Percentiles rank a stretch among this genome's conserved stretches.
Conservation (phyloP, 306 rosid species). For the Prunus mira region DNA sequence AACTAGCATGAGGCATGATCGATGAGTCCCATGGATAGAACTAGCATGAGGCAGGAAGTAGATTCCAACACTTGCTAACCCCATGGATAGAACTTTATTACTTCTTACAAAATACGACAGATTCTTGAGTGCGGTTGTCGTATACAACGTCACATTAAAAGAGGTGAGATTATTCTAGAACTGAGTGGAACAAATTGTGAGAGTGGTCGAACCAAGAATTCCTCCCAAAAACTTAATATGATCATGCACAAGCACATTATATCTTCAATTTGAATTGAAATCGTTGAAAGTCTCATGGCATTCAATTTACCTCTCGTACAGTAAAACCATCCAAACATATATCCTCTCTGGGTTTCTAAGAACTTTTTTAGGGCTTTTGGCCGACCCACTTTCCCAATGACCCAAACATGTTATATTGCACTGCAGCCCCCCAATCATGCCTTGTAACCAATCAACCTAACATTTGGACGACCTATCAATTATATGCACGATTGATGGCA, state of each 20-base stretch:
- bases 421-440: background rate
- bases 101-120: no score
- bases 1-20: background rate
- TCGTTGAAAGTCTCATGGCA: background rate
- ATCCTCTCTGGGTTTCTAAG: background rate
- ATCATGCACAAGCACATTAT: background rate
- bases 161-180: fast-evolving
- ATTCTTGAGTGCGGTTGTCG: no score
- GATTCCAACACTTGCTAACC: no score
- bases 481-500: background rate
- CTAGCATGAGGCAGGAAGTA: background rate
- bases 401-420: background rate
- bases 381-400: background rate
- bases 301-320: background rate
- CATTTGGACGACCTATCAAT: background rate
- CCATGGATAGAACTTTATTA: no score
- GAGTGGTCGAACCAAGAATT: no score
- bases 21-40: no score
- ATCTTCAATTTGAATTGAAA: background rate
- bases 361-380: background rate
- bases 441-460: background rate
- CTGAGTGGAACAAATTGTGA: no score
- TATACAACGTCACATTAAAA: no score
- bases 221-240: background rate
- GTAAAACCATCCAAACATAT: no score